phyloP scores from a whole-genome alignment of 192 early-diverging fungal genomes.

The Podila minutissima region DNA sequence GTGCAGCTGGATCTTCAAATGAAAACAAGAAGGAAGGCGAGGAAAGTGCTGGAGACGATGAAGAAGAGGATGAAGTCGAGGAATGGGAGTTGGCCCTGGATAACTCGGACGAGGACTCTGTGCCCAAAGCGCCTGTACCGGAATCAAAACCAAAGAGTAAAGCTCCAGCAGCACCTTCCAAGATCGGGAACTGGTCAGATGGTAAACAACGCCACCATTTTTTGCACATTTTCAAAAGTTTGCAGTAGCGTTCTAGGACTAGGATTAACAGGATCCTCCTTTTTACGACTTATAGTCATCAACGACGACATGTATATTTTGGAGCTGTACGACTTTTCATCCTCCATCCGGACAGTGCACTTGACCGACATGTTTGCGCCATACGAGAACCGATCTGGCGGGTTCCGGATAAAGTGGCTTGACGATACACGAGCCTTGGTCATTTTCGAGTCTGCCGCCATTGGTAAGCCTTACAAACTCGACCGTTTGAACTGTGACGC shows the following conservation, averaged over 20 bases:
- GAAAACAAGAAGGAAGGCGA: neutral
- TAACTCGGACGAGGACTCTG: slow-evolving; percentile 34
- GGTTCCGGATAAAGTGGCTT: slow-evolving; percentile 79
- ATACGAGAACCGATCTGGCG: slow-evolving; percentile 68
- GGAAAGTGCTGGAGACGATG: neutral
- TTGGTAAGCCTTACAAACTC: slow-evolving; percentile 54
- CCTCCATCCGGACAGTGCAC: slow-evolving; percentile 74
- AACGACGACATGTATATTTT: slow-evolving; percentile 53
- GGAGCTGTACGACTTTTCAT: slow-evolving; percentile 70
- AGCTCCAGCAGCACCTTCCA: slow-evolving; percentile 2
- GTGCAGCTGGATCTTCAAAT: neutral
- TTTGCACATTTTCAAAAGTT: neutral
- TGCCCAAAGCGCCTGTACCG: slow-evolving; percentile 7
- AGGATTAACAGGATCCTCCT: neutral
- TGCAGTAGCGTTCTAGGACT: neutral
- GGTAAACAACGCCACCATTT: neutral
- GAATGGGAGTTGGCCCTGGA: slow-evolving; percentile 45
- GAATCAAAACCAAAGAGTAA: slow-evolving; percentile 7
- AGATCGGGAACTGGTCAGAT: slow-evolving; percentile 40
- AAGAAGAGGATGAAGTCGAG: slow-evolving; percentile 7
- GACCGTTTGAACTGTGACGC: neutral
- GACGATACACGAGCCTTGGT: slow-evolving; percentile 74
- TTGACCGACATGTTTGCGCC: slow-evolving; percentile 73
- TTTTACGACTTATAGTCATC: slow-evolving; percentile 4
- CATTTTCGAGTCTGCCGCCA: slow-evolving; percentile 72